These are phyloP conservation scores for Raffaelea deltoideospora DNA, from an alignment of 2,329 filamentous ascomycete species.

Conservation along the genomic window DNA sequence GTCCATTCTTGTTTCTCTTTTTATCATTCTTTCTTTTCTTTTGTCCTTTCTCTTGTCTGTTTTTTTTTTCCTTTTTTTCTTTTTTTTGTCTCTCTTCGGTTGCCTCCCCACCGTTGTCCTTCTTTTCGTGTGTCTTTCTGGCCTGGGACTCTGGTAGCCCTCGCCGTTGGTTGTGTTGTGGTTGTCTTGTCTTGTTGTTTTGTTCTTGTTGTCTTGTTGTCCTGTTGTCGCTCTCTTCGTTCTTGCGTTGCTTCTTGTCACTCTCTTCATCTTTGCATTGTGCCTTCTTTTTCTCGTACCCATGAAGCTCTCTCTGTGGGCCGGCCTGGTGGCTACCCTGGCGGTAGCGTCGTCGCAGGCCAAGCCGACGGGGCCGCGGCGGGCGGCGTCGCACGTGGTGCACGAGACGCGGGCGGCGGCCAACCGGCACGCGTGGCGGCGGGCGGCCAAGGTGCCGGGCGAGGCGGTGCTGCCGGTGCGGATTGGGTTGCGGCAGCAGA, in stretches of 20 bases:
- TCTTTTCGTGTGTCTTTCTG: too few relatives aligned
- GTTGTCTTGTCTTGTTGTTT: background rate
- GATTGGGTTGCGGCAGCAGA: constrained; percentile 29
- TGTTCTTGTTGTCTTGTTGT: background rate
- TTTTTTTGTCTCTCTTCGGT: background rate
- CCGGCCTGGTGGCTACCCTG: constrained; percentile 15
- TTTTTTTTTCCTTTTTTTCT: background rate
- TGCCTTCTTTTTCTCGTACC: background rate
- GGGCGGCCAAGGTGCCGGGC: constrained; percentile 10
- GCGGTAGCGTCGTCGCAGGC: constrained; percentile 12
- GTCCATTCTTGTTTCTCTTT: background rate
- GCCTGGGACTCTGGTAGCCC: background rate
- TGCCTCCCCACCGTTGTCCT: background rate
- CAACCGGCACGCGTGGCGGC: constrained; percentile 12
- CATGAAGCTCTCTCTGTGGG: constrained; percentile 12
- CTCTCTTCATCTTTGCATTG: background rate
- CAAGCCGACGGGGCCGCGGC: constrained; percentile 9
- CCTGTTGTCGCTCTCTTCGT: background rate
- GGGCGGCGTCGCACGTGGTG: constrained; percentile 12
- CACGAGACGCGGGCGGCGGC: constrained; percentile 17
- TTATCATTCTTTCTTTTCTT: background rate
- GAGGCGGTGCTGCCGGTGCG: constrained; percentile 18
- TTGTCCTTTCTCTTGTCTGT: background rate
- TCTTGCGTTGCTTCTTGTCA: background rate
- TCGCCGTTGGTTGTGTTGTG: too few relatives aligned